Base-by-base conservation (phyloP, 768 basidiomycete genomes). In the Sarcodon sp. region DNA sequence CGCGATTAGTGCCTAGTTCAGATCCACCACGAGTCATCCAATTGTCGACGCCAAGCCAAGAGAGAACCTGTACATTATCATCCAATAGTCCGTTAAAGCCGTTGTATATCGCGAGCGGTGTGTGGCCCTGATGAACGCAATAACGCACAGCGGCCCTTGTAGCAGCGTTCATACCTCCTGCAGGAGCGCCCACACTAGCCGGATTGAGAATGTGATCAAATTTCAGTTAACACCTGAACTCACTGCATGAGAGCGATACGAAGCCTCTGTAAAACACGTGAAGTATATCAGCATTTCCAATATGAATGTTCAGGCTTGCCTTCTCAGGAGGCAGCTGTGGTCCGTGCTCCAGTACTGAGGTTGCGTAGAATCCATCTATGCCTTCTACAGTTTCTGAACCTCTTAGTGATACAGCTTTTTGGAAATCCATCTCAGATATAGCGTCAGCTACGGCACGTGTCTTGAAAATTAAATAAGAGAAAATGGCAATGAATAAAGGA, bases 101-200 rank as follows among this genome's bases (percentile, higher is more conserved):
- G 59, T 97, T 99, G 69, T 94, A 82, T 50, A 99, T 78, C 0
- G 83, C 90, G 36, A 97, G 71, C n/a, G 93, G 84, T 21, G 74
- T 85, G 62, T 99, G 96, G 6, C 96, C 94, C 61, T 91, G 87
- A 47, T 80, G 77, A 53, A 91, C 68, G 62, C 92, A 97, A 68
- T 91, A 97, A 9, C 96, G 83, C 16, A 87, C 91, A 6, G 89
- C 91, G 27, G 92, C 84, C 37, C 94, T 86, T 1, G 91, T 96
- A 0, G 94, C 96, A 1, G 96, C 93, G 61, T 98, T 98, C 90
- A 98, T 97, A 7, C 96, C 96, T 43, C 94, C 94, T 2, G 96
- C 96, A 4, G 96, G 94, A 1, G 96, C 96, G 45, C 96, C 94
- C 59, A 92, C 82, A 59, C 92, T 94, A 54, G 35, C 39, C 31